Evolutionary conservation across 2,329 filamentous ascomycete genomes (phyloP), one percentile per base, ranked within the genome.

Genomic region (Verticillium zaregamsianum): DNA sequence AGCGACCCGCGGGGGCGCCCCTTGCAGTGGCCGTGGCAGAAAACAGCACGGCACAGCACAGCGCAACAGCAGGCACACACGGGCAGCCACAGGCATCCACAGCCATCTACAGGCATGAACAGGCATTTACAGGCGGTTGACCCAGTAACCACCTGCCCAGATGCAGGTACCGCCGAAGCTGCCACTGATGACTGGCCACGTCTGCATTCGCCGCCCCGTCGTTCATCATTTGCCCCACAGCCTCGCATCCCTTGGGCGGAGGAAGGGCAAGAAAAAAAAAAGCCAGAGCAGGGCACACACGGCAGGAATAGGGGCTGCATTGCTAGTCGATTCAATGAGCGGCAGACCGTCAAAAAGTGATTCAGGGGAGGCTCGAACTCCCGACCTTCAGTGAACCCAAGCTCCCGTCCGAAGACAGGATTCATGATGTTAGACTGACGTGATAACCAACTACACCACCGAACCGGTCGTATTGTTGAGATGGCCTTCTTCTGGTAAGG

Each of bases 91-190:
- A 6, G 28, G 28, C 28, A 28, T 28, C 28, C 6, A 28, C 28
- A 28, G 28, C 5, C 35, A 31, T 33, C 12, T 33, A 3, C 14
- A 31, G 15, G 25, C 55, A 39, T 45, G 23, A 14, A 12, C 25
- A 5, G 45, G 45, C 45, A 49, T 49, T 20, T 55, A 37, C 23
- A 32, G 45, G 23, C 14, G 23, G 59, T 63, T 61, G 61, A 57
- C 59, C 52, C 49, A 57, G 61, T 59, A 63, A 61, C 61, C n/a
- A 14, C 17, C 58, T 12, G 14, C 54, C 32, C 54, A 55, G 28
- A 55, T 55, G 54, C 54, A 55, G 54, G 31, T 49, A 49, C 45
- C 45, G 40, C n/a, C 45, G 45, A 23, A 8, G 8, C 45, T 49
- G 45, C 45, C 45, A 23, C 45, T 49, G 45, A 11, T 23, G 45